Base-by-base conservation (phyloP, 805 yeast genomes). In the Ogataea naganishii region DNA sequence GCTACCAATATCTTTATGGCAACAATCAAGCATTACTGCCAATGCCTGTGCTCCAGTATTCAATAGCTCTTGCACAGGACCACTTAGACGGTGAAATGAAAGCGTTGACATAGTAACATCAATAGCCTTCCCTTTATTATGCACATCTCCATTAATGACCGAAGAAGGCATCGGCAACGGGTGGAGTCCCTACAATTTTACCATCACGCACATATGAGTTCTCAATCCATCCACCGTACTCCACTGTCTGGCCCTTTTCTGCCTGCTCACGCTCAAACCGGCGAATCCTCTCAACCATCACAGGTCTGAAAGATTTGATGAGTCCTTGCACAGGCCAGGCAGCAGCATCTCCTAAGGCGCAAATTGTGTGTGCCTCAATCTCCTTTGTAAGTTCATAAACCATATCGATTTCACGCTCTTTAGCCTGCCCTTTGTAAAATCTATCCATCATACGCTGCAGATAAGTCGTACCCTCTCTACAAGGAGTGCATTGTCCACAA, bases 311-410 rank as follows among this genome's bases (percentile, higher is more conserved):
- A 41, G 81, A 78, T 56, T 80, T 78, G 46, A 84, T 80, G 42
- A 83, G 70, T 35, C 95, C 95, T 62, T 84, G 94, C 39, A 84
- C 71, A 26, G 95, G 95, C 95, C 95, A 83, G 18, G 92, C 86
- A 35, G 94, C 85, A 20, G 95, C 95, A 51, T 83, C 95, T 36
- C 95, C 95, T 50, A 83, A 67, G 19, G 94, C 95, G 64, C 95
- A 83, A 49, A 83, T 83, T 30, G 94, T 82, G 60, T 84, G 95
- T 29, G 94, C 94, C 60, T 84, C 94, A 44, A 83, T 75, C 56
- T 82, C 85, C 63, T 82, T 80, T 37, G 88, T 77, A 46, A 84
- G 73, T 62, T 84, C 95, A 47, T 72, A 68, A 35, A 85, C 75
- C 82, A 74, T 75, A 51, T 84, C 95, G 46, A 84, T 84, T 58